Percentiles rank a stretch among this genome's conserved stretches.
These are phyloP conservation scores for Tetraselmis chui DNA, from an alignment of 139 green algal species.

Conservation along the genomic window DNA sequence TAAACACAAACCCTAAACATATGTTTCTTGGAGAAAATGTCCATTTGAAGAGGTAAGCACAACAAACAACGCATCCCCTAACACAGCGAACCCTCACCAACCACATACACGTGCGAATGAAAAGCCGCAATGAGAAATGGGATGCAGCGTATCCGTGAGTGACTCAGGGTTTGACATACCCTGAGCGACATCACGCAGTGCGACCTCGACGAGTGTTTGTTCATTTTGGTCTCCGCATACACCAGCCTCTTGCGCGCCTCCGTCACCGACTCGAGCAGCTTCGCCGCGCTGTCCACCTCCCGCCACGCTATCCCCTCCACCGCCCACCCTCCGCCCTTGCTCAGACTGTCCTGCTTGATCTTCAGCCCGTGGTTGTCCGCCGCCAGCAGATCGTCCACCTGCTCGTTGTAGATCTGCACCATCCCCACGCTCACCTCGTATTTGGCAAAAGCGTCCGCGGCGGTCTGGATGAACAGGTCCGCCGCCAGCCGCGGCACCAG, in stretches of 20 bases:
- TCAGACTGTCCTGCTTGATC: background rate
- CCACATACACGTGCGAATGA: no score
- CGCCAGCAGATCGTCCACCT: constrained; percentile 11
- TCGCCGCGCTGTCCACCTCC: constrained; percentile 4
- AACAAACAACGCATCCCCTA: no score
- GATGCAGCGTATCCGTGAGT: no score
- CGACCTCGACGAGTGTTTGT: constrained; percentile 22
- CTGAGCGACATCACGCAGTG: constrained; percentile 26
- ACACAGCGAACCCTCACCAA: no score
- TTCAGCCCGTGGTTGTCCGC: background rate
- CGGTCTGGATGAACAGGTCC: background rate
- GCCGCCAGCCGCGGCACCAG: background rate
- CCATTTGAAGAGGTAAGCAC: no score
- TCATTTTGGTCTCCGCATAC: constrained; percentile 24
- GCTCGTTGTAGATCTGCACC: constrained; percentile 24
- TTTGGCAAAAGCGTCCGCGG: background rate
- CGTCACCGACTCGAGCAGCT: constrained; percentile 20
- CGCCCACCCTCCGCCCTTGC: background rate
- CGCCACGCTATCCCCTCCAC: constrained; percentile 5
- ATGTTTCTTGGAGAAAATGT: no score
- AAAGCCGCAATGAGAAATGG: no score
- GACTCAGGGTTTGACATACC: no score
- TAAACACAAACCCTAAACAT: no score
- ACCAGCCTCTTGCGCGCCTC: background rate
- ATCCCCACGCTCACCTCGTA: constrained; percentile 7